Conservation (phyloP, 2,329 filamentous ascomycete genomes). For the Colletotrichum magnum region DNA sequence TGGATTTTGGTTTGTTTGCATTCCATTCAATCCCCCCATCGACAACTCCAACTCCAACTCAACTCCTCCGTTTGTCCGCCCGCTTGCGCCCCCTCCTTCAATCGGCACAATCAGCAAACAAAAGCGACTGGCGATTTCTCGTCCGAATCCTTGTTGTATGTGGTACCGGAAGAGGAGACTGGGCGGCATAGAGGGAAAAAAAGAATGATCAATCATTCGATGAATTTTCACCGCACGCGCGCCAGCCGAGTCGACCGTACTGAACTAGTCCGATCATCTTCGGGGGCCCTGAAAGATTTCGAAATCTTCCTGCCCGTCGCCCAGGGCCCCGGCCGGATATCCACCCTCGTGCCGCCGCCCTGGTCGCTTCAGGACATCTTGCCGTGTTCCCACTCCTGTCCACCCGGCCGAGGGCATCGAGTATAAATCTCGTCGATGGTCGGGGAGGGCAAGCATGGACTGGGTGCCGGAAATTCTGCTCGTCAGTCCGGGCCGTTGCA, state of each 20-base stretch:
- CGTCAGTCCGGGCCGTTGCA: not conserved
- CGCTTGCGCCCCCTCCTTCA: no score
- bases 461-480: not conserved
- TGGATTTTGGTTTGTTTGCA: not conserved
- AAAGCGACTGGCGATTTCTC: not conserved
- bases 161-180: not conserved
- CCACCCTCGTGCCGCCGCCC: not conserved
- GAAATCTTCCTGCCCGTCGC: no score
- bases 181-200: not conserved
- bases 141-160: not conserved
- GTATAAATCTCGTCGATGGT: not conserved
- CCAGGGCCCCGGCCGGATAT: not conserved
- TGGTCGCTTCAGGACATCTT: not conserved
- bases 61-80: no score
- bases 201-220: not conserved
- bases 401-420: not conserved
- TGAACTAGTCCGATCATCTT: not conserved
- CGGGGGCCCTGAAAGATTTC: no score
- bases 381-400: not conserved
- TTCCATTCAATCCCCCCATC: not conserved
- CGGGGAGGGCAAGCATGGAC: not conserved
- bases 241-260: not conserved
- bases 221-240: not conserved
- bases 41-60: not conserved
- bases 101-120: no score